Evolutionary conservation across 2,329 filamentous ascomycete genomes (phyloP).

Genomic region (Aspergillus quadricinctus): DNA sequence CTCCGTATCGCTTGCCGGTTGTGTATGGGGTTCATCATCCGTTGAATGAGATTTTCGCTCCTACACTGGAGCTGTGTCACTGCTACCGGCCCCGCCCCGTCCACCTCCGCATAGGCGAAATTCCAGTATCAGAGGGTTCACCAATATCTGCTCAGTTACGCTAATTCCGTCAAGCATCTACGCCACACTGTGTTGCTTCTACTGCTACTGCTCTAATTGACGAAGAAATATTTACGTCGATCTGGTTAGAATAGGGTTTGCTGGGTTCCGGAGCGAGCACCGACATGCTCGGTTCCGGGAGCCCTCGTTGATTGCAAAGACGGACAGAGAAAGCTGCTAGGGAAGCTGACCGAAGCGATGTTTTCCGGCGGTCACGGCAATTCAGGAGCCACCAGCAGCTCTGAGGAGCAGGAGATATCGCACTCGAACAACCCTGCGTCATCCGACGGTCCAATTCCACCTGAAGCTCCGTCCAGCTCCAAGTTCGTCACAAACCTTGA

Average conservation of each 20-base stretch:
- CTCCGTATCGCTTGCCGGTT: constrained; percentile 2
- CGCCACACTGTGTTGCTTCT: not conserved
- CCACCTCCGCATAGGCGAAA: constrained; percentile 27
- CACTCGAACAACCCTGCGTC: constrained; percentile 20
- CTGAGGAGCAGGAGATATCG: constrained; percentile 25
- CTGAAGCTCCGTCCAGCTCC: constrained; percentile 26
- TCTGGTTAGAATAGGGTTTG: constrained; percentile 14
- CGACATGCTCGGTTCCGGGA: constrained; percentile 40
- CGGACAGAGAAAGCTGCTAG: constrained; percentile 35
- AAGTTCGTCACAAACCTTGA: constrained; percentile 35
- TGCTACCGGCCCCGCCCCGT: constrained; percentile 23
- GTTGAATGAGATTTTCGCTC: constrained; percentile 20
- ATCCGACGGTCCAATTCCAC: constrained; percentile 21
- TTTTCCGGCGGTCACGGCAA: constrained; percentile 42
- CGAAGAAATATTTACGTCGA: constrained; percentile 3
- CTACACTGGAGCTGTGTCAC: constrained; percentile 24
- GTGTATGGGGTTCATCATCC: constrained; percentile 22
- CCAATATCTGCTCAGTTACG: constrained; percentile 22
- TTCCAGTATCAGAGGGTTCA: constrained; percentile 20
- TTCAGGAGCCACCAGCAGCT: constrained; percentile 28
- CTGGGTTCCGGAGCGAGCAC: constrained; percentile 39
- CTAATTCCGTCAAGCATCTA: constrained; percentile 3
- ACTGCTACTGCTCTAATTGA: constrained; percentile 1
- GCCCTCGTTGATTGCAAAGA: constrained; percentile 37
- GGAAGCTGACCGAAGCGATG: constrained; percentile 39